Evolutionary conservation across 2,329 filamentous ascomycete species (phyloP).

Genomic region (Sclerotinia minor): DNA sequence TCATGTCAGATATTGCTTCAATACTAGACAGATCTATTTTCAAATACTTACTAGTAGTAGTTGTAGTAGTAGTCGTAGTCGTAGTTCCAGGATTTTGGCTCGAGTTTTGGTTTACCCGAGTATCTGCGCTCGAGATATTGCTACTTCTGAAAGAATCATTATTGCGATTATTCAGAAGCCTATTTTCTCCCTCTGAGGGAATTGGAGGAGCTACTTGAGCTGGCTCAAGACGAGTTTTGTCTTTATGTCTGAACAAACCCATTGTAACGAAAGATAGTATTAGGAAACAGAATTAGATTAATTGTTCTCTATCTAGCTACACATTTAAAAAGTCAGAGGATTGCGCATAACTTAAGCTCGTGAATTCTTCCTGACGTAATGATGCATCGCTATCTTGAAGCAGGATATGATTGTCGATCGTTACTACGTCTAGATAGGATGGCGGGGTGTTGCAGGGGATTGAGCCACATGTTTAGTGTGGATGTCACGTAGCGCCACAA

Average conservation of each 20-base stretch:
- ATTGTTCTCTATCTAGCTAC: neutral
- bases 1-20: neutral
- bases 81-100: constrained; percentile 6
- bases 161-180: constrained; percentile 5
- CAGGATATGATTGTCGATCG: constrained; percentile 6
- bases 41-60: constrained; percentile 21
- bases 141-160: constrained; percentile 24
- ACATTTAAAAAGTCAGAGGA: neutral
- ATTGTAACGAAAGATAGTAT: constrained; percentile 11
- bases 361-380: constrained; percentile 8
- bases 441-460: neutral
- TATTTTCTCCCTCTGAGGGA: constrained; percentile 1
- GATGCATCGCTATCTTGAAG: constrained; percentile 7
- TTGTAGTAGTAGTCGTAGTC: constrained; percentile 16
- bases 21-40: too few species aligned
- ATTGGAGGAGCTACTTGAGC: neutral
- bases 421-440: neutral
- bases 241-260: constrained; percentile 21
- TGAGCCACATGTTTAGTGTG: constrained; percentile 12
- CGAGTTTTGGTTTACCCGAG: constrained; percentile 14
- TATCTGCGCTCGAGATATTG: constrained; percentile 25
- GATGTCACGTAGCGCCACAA: neutral
- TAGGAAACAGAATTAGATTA: neutral
- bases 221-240: constrained; percentile 13
- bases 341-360: constrained; percentile 8